Conservation (phyloP, 768 basidiomycete species). For the Sarcodon sp. region DNA sequence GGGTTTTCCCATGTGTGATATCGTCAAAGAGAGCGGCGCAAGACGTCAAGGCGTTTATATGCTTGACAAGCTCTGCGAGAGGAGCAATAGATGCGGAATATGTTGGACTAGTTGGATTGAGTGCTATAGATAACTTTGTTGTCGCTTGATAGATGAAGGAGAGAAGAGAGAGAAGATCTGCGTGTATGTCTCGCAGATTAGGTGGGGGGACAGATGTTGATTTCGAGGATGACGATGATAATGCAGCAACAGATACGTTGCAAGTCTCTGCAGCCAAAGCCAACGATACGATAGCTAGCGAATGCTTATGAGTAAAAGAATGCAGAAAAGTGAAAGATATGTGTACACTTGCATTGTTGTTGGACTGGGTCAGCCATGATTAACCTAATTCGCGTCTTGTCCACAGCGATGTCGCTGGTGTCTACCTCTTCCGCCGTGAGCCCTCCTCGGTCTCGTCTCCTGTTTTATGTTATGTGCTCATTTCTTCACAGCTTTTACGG, state of each 20-base stretch:
- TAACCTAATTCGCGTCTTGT: background rate
- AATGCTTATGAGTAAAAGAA: background rate
- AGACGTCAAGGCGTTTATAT: constrained; percentile 13
- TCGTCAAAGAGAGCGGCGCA: constrained; percentile 15
- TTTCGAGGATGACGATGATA: background rate
- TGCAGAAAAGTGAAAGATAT: background rate
- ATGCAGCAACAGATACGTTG: too few species aligned
- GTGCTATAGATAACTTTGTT: constrained; percentile 14
- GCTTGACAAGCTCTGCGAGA: constrained; percentile 9
- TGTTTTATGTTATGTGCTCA: background rate
- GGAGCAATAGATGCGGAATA: constrained; percentile 11
- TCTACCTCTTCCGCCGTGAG: background rate
- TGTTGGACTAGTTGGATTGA: constrained; percentile 12
- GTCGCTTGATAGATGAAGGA: constrained; percentile 14
- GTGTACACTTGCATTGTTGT: background rate
- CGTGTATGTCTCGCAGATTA: constrained; percentile 7
- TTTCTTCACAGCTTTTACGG: background rate
- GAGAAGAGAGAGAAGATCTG: constrained; percentile 15
- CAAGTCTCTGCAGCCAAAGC: too few species aligned
- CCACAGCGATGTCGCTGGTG: background rate
- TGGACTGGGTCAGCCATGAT: too few species aligned
- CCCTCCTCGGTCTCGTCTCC: background rate
- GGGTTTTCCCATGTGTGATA: constrained; percentile 9
- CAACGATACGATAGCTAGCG: too few species aligned
- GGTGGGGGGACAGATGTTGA: constrained; percentile 5